Evolutionary conservation across 345 rosid species (phyloP).

Genomic region (Fremontodendron californicum): DNA sequence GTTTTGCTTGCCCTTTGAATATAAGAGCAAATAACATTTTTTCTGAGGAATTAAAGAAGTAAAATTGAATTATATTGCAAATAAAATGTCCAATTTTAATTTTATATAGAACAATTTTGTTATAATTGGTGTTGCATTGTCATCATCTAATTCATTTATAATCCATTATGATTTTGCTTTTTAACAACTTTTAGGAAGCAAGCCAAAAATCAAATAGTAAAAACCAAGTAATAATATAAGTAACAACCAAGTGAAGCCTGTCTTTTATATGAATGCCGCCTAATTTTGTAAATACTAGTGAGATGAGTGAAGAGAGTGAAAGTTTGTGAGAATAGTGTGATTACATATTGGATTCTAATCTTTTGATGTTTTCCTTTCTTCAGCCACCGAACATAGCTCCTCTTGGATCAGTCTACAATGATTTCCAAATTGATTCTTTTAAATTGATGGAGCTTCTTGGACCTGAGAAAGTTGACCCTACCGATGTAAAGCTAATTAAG

Average conservation of each 20-base stretch:
- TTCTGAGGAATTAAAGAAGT: not conserved
- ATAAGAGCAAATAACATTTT: not conserved
- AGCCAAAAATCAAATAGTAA: not conserved
- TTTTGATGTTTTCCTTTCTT: conserved; percentile 18
- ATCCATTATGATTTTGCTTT: not conserved
- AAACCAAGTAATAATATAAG: not conserved
- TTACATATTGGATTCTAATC: not conserved
- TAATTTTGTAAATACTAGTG: not conserved
- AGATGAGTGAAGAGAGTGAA: not conserved
- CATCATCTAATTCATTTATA: not conserved
- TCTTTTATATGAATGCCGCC: not conserved
- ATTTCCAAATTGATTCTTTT: conserved; percentile 86
- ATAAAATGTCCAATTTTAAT: not conserved
- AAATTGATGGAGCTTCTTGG: conserved; percentile 96
- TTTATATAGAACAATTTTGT: not conserved
- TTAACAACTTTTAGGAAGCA: not conserved
- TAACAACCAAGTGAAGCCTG: not conserved
- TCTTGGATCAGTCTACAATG: conserved; percentile 59
- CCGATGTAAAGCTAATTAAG: conserved; percentile 76
- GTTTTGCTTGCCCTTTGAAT: not conserved
- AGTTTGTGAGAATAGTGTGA: not conserved
- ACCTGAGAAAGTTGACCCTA: conserved; percentile 87
- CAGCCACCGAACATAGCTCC: conserved; percentile 66
- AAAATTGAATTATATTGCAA: not conserved
- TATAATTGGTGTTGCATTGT: not conserved